These are phyloP conservation scores for Botrytis paeoniae DNA, from an alignment of 2,329 filamentous ascomycete species.

Conservation along the genomic window DNA sequence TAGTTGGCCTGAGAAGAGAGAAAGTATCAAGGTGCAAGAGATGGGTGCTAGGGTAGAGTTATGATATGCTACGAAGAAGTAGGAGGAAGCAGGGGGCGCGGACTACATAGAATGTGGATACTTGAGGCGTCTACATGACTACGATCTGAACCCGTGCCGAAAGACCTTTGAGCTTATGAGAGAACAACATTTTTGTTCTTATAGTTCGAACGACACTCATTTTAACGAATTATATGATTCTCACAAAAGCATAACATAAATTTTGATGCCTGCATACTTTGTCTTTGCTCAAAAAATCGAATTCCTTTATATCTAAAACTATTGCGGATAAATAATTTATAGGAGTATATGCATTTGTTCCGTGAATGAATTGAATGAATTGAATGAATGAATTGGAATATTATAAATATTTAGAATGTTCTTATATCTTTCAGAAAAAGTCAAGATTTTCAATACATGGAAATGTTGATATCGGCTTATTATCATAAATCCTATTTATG, in stretches of 20 bases:
- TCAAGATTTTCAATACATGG: too few relatives aligned
- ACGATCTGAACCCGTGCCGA: background rate
- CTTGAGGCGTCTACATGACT: background rate
- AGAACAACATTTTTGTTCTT: background rate
- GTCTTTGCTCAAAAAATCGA: too few relatives aligned
- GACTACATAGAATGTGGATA: background rate
- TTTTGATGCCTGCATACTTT: rapidly evolving
- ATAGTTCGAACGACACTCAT: background rate
- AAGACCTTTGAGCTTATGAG: background rate
- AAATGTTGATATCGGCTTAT: too few relatives aligned
- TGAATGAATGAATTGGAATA: too few relatives aligned
- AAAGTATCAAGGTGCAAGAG: background rate
- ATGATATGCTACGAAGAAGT: background rate
- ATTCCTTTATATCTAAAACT: background rate
- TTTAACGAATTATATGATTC: background rate
- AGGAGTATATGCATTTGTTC: background rate
- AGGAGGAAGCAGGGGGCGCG: background rate
- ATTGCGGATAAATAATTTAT: background rate
- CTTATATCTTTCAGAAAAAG: too few relatives aligned
- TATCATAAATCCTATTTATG: background rate
- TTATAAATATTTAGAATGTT: too few relatives aligned
- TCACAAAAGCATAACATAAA: background rate
- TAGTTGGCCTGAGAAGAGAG: constrained; percentile 22
- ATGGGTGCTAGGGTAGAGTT: background rate
- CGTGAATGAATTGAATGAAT: too few relatives aligned